phyloP scores from a whole-genome alignment of 2,329 filamentous ascomycete genomes.

The Botrytis tulipae region DNA sequence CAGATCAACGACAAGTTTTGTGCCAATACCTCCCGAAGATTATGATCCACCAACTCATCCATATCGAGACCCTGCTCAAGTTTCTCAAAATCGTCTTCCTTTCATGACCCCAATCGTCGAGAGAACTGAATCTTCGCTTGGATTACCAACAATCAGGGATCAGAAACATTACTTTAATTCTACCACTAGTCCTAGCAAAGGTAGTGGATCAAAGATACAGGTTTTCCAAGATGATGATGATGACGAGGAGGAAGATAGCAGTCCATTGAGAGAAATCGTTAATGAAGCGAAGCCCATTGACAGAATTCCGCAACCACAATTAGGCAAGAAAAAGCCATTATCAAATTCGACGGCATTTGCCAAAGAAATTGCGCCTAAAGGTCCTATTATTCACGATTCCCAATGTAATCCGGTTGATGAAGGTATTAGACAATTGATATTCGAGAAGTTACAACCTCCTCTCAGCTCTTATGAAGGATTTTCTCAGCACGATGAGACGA shows the following conservation, averaged over 20 bases:
- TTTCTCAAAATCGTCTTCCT: slow-evolving; percentile 86
- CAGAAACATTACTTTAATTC: slow-evolving; percentile 59
- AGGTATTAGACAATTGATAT: slow-evolving; percentile 69
- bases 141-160: slow-evolving; percentile 57
- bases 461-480: slow-evolving; percentile 76
- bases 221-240: slow-evolving; percentile 33
- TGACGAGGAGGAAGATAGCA: slow-evolving; percentile 51
- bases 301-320: slow-evolving; percentile 52
- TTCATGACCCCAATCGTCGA: slow-evolving; percentile 99
- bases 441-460: slow-evolving; percentile 70
- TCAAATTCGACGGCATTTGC: slow-evolving; percentile 33
- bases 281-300: slow-evolving; percentile 50
- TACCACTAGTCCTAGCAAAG: slow-evolving; percentile 72
- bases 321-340: slow-evolving; percentile 46
- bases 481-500: slow-evolving; percentile 65
- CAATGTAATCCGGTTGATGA: slow-evolving; percentile 90
- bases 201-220: slow-evolving; percentile 32
- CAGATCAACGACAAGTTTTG: slow-evolving; percentile 59
- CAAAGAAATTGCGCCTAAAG: slow-evolving; percentile 52
- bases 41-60: slow-evolving; percentile 76
- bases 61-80: slow-evolving; percentile 75
- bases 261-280: slow-evolving; percentile 67
- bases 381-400: slow-evolving; percentile 73
- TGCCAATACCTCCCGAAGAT: slow-evolving; percentile 81
- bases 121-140: slow-evolving; percentile 84